Evolutionary conservation across 2,329 filamentous ascomycete genomes (phyloP).

Genomic region (Trichoderma atroviride): DNA sequence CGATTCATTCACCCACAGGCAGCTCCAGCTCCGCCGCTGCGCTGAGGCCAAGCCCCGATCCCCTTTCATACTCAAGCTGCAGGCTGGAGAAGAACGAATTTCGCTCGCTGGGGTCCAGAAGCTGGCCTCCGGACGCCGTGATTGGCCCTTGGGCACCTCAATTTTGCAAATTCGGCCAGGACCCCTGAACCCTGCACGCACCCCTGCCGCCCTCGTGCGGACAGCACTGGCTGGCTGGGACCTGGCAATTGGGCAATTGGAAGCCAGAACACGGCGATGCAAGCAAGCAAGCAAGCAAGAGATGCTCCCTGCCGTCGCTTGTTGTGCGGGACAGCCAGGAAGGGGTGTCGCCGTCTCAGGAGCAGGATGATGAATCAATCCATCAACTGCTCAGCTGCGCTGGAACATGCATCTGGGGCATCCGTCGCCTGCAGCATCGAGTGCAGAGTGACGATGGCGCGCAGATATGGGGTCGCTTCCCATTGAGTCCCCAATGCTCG

Average conservation of each 20-base stretch:
- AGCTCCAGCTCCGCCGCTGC: slow-evolving; percentile 14
- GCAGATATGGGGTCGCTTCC: not conserved
- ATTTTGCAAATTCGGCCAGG: slow-evolving; percentile 24
- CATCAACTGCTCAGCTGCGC: not conserved
- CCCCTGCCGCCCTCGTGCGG: slow-evolving; percentile 24
- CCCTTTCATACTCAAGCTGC: slow-evolving; percentile 7
- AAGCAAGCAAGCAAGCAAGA: slow-evolving; percentile 11
- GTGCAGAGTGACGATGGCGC: not conserved
- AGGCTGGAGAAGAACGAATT: slow-evolving; percentile 19
- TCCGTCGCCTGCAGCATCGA: not conserved
- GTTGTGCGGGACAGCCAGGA: not conserved
- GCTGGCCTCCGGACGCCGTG: slow-evolving; percentile 13
- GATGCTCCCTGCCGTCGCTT: slow-evolving; percentile 3
- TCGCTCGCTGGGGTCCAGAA: slow-evolving; percentile 19
- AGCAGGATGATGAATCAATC: slow-evolving; percentile 2
- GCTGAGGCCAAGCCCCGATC: slow-evolving; percentile 19
- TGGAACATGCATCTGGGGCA: not conserved
- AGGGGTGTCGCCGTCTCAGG: slow-evolving; percentile 6
- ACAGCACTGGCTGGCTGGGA: slow-evolving; percentile 16
- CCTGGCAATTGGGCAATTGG: not conserved
- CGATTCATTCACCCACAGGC: not conserved
- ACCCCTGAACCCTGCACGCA: slow-evolving; percentile 14
- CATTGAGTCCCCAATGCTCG: not conserved
- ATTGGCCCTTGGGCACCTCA: slow-evolving; percentile 22
- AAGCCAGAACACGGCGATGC: slow-evolving; percentile 1